These are phyloP conservation scores for Theileria equi DNA, from an alignment of 169 alveolate genomes.

Conservation along the genomic window DNA sequence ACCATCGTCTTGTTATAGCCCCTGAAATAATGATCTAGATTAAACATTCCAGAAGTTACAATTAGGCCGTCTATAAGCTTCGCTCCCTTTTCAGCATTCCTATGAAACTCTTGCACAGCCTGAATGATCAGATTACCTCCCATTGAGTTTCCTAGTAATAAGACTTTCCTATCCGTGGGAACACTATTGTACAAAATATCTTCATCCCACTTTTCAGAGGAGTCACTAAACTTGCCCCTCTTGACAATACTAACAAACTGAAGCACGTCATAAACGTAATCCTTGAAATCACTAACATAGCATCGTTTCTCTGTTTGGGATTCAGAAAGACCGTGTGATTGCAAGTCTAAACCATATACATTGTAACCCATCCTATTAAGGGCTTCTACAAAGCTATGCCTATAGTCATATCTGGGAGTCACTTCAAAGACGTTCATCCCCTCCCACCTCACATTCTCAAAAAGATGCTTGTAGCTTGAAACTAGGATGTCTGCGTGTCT, in stretches of 20 bases:
- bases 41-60: no score
- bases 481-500: no score
- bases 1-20: no score
- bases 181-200: conserved; percentile 9
- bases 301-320: conserved; percentile 29
- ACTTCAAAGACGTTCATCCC: no score
- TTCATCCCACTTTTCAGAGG: conserved; percentile 14
- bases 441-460: no score
- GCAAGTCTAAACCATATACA: conserved; percentile 70
- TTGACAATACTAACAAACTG: conserved; percentile 64
- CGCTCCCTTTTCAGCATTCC: no score
- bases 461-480: no score
- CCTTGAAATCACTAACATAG: conserved; percentile 30
- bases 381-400: conserved; percentile 57
- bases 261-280: conserved; percentile 52
- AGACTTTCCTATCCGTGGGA: conserved; percentile 37
- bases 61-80: no score
- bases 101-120: not conserved
- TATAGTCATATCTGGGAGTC: no score
- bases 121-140: conserved; percentile 65
- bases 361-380: conserved; percentile 59
- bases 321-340: conserved; percentile 69
- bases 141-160: conserved; percentile 70
- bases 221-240: conserved; percentile 24
- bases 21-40: no score